Evolutionary conservation across 2,329 filamentous ascomycete species (phyloP).

Genomic region (Alternaria sp.): DNA sequence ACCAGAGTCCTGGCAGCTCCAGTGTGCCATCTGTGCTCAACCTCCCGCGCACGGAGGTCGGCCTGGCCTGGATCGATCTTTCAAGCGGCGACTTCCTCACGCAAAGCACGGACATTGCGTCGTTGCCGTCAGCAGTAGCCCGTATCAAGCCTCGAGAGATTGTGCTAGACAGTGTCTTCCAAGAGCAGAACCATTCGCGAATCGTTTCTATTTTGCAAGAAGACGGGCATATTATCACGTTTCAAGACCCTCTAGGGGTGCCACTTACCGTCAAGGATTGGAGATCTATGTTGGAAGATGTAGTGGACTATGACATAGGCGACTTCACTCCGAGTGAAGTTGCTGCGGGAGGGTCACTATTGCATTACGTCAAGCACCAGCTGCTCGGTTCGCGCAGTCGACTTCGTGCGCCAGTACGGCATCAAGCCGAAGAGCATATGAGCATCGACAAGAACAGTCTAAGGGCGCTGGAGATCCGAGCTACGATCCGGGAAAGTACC

Average conservation of each 20-base stretch:
- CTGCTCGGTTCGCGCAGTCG: constrained; percentile 80
- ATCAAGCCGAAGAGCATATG: constrained; percentile 81
- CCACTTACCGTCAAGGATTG: constrained; percentile 68
- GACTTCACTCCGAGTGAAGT: constrained; percentile 75
- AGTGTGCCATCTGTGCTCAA: constrained; percentile 45
- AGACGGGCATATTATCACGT: constrained; percentile 79
- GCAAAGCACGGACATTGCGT: constrained; percentile 73
- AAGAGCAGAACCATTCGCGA: constrained; percentile 65
- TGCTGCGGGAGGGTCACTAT: constrained; percentile 77
- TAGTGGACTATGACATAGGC: constrained; percentile 63
- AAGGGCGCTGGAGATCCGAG: constrained; percentile 85
- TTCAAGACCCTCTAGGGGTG: constrained; percentile 61
- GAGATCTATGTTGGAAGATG: constrained; percentile 78
- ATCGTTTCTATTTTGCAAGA: constrained; percentile 75
- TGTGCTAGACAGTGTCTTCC: constrained; percentile 68
- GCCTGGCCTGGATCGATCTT: constrained; percentile 91
- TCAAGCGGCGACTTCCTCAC: constrained; percentile 96
- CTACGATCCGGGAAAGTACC: constrained; percentile 80
- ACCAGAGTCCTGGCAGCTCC: constrained; percentile 38
- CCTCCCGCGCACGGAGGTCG: constrained; percentile 62
- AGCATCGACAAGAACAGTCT: constrained; percentile 91
- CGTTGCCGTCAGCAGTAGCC: constrained; percentile 80
- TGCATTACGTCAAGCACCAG: constrained; percentile 83
- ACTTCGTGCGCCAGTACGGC: constrained; percentile 80
- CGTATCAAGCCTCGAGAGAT: constrained; percentile 86